phyloP scores from a whole-genome alignment of 2,329 filamentous ascomycete genomes.

The Pyricularia grisea region DNA sequence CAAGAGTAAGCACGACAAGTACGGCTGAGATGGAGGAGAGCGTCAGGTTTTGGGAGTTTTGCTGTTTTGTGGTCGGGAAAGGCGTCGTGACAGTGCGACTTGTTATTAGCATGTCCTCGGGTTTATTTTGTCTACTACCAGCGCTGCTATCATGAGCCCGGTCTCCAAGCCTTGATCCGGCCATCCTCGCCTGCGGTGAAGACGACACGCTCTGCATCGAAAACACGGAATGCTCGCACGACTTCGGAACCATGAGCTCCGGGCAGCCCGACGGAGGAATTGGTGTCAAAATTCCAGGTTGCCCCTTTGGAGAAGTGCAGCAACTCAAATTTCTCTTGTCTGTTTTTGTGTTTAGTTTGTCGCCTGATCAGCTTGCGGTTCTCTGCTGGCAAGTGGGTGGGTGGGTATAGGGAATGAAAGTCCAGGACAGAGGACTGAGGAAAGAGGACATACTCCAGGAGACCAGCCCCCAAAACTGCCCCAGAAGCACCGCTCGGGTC shows the following conservation, averaged over 20 bases:
- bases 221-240: conserved; percentile 54
- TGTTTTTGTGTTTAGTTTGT: conserved; percentile 16
- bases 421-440: conserved; percentile 17
- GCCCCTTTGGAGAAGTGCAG: conserved; percentile 43
- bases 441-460: conserved; percentile 49
- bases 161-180: conserved; percentile 47
- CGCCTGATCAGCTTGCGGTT: neutral
- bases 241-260: conserved; percentile 57
- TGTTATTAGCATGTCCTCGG: neutral
- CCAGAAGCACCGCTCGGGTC: conserved; percentile 32
- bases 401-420: neutral
- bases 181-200: conserved; percentile 53
- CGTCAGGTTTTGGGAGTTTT: neutral
- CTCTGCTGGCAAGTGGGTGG: neutral
- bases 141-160: conserved; percentile 9
- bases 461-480: conserved; percentile 55
- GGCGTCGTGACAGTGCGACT: neutral
- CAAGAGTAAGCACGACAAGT: conserved; percentile 92
- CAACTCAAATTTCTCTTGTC: conserved; percentile 48
- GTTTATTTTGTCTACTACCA: neutral
- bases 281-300: conserved; percentile 44
- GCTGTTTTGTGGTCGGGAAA: neutral
- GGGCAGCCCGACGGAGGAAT: conserved; percentile 46
- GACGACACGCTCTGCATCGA: conserved; percentile 48
- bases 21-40: conserved; percentile 27